Evolutionary conservation across 129 eudicot genomes (phyloP), one percentile per base, ranked within the genome.

Genomic region (Scalesia atractyloides): DNA sequence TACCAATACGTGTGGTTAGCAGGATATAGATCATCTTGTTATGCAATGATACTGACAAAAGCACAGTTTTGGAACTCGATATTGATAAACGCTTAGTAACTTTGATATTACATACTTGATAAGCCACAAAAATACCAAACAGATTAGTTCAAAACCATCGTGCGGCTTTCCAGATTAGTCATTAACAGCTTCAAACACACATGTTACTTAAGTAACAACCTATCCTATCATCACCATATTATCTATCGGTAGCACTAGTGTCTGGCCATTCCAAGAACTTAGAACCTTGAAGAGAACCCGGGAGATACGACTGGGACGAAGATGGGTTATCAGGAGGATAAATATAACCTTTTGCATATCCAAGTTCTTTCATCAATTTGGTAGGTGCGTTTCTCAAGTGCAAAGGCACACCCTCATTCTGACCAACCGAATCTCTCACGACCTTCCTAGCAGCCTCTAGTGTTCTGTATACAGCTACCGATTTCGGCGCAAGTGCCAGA

Each of bases 321-420:
- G 77, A 72, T 63, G 92, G 92, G 84, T 90, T 73, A 51, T 90
- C 89, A 5, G 98, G 98, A 62, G 98, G 84, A 77, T 90, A 89
- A 1, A 90, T 72, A 74, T 90, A 93, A 36, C 76, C 97, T 79
- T 87, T 84, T 12, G 79, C 96, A 58, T 93, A 93, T 24, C 96
- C 96, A 74, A 89, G 62, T 33, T 93, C 87, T 69, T 81, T 88
- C 98, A 93, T 93, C 70, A 93, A 78, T 82, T 86, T 90, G 15
- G 98, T 93, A 7, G 98, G 92, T 3, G 98, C 97, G 68, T 87
- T 93, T 72, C 98, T 84, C 56, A 93, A 69, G 80, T 93, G 97
- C 43, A 93, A 70, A 75, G 98, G 97, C 70, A 93, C 97, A 17
- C 89, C 86, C 69, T 89, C 97, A 64, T 89, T 93, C 82, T 86